phyloP scores from a whole-genome alignment of 192 early-diverging fungal species.

The Mortierella hygrophila region DNA sequence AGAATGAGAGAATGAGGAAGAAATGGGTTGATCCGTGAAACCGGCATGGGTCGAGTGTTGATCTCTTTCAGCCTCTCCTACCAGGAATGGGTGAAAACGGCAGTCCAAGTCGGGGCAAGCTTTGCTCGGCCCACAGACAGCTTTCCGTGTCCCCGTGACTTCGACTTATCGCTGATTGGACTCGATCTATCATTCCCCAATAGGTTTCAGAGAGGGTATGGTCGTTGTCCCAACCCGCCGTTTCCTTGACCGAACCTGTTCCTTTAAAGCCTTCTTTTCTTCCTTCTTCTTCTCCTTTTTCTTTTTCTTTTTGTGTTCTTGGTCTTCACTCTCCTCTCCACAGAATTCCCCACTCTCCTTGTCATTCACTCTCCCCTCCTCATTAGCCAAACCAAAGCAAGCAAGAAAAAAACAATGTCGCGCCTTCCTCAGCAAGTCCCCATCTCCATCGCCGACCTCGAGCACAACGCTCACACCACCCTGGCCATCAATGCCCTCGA shows the following conservation, averaged over 20 bases:
- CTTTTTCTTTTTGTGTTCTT: background rate
- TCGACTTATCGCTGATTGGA: background rate
- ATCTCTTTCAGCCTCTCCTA: background rate
- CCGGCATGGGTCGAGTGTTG: background rate
- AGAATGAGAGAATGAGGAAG: background rate
- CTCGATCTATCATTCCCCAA: too few relatives aligned
- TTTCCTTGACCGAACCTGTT: background rate
- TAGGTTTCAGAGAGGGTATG: too few relatives aligned
- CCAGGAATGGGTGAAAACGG: background rate
- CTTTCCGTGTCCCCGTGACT: background rate
- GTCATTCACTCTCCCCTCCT: background rate
- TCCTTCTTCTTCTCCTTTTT: background rate
- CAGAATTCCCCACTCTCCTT: background rate
- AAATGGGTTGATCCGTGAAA: background rate
- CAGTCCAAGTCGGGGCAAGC: background rate
- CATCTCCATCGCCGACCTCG: constrained; percentile 46
- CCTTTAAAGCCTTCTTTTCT: background rate
- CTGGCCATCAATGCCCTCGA: constrained; percentile 80
- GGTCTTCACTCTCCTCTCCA: background rate
- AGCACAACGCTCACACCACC: constrained; percentile 49
- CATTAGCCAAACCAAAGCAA: background rate
- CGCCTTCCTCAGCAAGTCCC: constrained; percentile 34
- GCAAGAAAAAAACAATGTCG: constrained; percentile 15
- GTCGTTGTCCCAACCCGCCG: too few relatives aligned
- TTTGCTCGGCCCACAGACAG: background rate